Evolutionary conservation across 1,139 yeast genomes (phyloP), one percentile per base, ranked within the genome.

Genomic region (Blastobotrys raffinosifermentans): DNA sequence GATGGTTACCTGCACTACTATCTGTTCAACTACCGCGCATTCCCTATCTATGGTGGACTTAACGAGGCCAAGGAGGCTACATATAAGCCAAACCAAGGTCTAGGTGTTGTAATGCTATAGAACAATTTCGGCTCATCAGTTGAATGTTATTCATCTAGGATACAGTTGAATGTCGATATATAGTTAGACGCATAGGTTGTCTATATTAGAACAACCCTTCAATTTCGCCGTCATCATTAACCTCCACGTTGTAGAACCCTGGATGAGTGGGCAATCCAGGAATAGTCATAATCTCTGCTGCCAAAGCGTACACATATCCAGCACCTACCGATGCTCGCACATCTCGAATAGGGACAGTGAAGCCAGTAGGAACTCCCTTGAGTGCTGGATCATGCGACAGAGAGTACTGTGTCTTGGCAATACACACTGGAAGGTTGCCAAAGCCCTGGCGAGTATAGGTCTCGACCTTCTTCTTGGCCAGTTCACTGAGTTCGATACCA

Each of bases 251-350:
- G 94, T 89, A 86, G 70, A 85, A 91, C 29, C 97, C 97, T 65
- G 94, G 81, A 58, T 85, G 91, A 18, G 97, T 91, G 43, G 97
- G 95, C 60, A 91, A 73, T 44, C 98, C 98, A 19, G 98, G 98
- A 53, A 91, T 89, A 37, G 98, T 91, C 75, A 83, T 93, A 57
- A 91, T 89, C 64, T 89, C 96, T 33, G 95, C 97, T 10, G 97
- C 97, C 54, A 91, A 74, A 4, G 97, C 97, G 58, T 89, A 89
- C 58, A 91, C 72, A 66, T 91, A 91, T 9, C 97, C 97, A 33
- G 96, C 97, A 62, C 98, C 98, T 47, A 85, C 84, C 30, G 94
- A 83, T 9, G 94, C 94, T 60, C 94, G 79, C 49, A 91, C 84
- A 53, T 91, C 97, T 61, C 95, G 76, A 54, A 91, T 85, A 34